phyloP scores from a whole-genome alignment of 805 yeast species.

The Lipomyces chichibuensis region DNA sequence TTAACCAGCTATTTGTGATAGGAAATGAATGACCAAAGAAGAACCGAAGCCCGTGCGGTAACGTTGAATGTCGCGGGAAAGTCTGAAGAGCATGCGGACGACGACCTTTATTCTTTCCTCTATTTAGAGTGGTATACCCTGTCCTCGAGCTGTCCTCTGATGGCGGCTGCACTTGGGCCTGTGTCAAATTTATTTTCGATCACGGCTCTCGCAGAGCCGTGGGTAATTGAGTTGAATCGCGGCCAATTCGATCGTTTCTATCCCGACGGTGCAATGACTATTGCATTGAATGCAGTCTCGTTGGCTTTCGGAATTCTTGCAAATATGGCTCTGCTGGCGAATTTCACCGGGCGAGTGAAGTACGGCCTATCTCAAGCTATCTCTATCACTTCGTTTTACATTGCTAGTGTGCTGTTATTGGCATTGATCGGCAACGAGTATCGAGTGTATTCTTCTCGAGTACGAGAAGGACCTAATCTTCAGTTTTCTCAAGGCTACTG shows the following conservation, averaged over 20 bases:
- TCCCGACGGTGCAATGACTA: conserved; percentile 50
- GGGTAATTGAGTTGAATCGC: conserved; percentile 51
- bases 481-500: conserved; percentile 69
- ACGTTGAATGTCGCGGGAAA: background rate
- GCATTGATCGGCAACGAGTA: conserved; percentile 42
- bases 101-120: background rate
- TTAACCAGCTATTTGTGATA: background rate
- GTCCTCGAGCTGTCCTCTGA: conserved; percentile 71
- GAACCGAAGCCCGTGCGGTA: background rate
- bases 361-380: conserved; percentile 65
- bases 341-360: conserved; percentile 61
- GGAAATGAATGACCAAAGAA: background rate
- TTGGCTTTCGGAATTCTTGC: conserved; percentile 68
- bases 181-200: conserved; percentile 73
- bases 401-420: conserved; percentile 60
- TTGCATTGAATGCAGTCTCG: conserved; percentile 63
- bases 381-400: conserved; percentile 65
- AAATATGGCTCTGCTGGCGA: conserved; percentile 68
- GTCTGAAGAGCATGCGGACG: background rate
- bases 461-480: conserved; percentile 13
- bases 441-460: background rate
- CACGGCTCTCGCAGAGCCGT: conserved; percentile 68
- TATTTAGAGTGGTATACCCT: conserved; percentile 59
- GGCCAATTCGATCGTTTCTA: background rate
- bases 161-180: conserved; percentile 80